Conservation (phyloP, 768 basidiomycete species). For the Pholiota conissans region DNA sequence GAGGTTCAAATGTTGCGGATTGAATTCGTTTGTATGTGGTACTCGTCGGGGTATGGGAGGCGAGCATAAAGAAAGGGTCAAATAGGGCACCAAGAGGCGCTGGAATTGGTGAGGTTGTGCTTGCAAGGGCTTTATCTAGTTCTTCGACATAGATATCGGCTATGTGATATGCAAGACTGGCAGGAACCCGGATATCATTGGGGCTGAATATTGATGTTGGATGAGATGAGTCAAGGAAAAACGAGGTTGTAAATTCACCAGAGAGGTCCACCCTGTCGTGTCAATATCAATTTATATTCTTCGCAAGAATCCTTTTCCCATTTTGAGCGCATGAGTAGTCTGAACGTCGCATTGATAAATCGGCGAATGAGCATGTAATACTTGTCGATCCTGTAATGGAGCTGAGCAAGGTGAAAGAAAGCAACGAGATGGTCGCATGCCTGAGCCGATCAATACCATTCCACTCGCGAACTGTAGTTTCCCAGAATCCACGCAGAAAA, state of each 20-base stretch:
- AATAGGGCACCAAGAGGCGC: constrained; percentile 36
- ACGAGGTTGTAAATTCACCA: constrained; percentile 50
- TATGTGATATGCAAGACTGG: constrained; percentile 81
- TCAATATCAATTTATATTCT: constrained; percentile 72
- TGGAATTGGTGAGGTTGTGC: constrained; percentile 48
- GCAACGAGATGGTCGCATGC: constrained; percentile 40
- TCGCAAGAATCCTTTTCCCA: constrained; percentile 63
- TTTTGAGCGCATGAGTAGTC: constrained; percentile 64
- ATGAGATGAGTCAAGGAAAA: constrained; percentile 2
- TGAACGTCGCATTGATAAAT: constrained; percentile 84
- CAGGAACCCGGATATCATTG: constrained; percentile 70
- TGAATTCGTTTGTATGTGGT: constrained; percentile 76
- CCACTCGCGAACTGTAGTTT: constrained; percentile 89
- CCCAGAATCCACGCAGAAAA: constrained; percentile 92
- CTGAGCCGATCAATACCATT: constrained; percentile 86
- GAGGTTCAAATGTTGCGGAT: constrained; percentile 64
- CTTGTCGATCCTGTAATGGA: constrained; percentile 80
- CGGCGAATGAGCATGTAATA: constrained; percentile 93
- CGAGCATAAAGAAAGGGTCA: constrained; percentile 69
- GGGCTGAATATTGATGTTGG: constrained; percentile 42
- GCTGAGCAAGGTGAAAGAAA: constrained; percentile 1
- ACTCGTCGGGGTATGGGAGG: constrained; percentile 63
- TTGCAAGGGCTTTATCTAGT: constrained; percentile 64
- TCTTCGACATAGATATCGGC: constrained; percentile 91
- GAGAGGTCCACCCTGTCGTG: constrained; percentile 71